phyloP scores from a whole-genome alignment of 1,139 yeast species.

The Taphrina flavorubra region DNA sequence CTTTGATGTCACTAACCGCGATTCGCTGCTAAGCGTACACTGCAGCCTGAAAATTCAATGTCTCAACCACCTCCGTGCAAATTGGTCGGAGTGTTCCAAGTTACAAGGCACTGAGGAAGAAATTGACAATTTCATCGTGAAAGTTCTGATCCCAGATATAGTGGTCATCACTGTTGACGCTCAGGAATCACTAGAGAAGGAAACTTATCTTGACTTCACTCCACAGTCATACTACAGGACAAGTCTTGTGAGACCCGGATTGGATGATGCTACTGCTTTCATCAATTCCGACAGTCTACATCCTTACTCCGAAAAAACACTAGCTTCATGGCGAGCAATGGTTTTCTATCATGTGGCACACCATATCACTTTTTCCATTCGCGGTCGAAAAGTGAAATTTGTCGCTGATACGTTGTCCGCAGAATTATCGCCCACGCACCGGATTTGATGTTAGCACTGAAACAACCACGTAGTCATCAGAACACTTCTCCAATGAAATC shows the following conservation, averaged over 20 bases:
- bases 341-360: not conserved
- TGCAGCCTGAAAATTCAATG: not conserved
- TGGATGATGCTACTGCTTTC: not conserved
- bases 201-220: not conserved
- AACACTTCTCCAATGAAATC: constrained; percentile 16
- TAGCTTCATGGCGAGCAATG: not conserved
- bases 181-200: not conserved
- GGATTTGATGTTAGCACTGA: not conserved
- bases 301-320: not conserved
- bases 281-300: not conserved
- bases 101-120: not conserved
- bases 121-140: not conserved
- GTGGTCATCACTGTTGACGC: not conserved
- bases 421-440: too few species aligned
- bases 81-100: not conserved
- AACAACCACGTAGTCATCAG: not conserved
- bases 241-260: not conserved
- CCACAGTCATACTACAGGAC: not conserved
- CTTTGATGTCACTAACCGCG: not conserved
- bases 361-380: constrained; percentile 1
- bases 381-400: constrained; percentile 1
- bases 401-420: not conserved
- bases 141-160: not conserved
- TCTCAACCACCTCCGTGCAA: not conserved
- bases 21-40: not conserved